Conservation (phyloP, 345 rosid genomes). For the Citrus trifoliata region DNA sequence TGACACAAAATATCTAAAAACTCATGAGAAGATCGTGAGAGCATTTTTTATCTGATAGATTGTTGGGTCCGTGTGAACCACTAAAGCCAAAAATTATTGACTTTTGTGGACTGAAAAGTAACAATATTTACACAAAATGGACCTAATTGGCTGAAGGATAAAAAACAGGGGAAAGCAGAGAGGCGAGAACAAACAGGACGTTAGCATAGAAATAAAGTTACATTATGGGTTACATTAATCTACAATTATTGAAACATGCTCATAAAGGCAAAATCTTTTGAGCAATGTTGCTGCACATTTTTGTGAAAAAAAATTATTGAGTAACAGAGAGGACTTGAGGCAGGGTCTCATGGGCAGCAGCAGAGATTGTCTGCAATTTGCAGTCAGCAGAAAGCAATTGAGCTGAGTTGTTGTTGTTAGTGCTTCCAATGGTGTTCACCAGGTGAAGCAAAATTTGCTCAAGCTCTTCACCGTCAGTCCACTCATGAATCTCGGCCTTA, state of each 20-base stretch:
- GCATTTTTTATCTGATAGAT: no score
- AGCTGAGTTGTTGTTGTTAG: neutral
- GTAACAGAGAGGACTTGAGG: conserved; percentile 40
- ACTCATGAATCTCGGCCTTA: conserved; percentile 65
- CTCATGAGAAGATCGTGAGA: fast-evolving
- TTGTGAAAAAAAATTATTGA: conserved; percentile 21
- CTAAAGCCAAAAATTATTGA: neutral
- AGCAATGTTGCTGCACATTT: neutral
- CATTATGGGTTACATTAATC: neutral
- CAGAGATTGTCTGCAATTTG: conserved; percentile 44
- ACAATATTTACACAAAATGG: neutral
- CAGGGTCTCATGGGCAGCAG: conserved; percentile 28
- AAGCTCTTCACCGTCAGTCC: conserved; percentile 68
- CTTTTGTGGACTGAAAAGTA: neutral
- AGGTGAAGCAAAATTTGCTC: conserved; percentile 41
- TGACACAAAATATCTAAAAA: no score
- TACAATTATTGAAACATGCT: neutral
- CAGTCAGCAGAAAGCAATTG: conserved; percentile 41
- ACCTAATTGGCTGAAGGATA: neutral
- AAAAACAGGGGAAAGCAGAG: neutral
- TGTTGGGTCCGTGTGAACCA: neutral
- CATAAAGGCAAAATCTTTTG: neutral
- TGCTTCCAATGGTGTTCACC: conserved; percentile 29
- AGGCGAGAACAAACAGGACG: neutral
- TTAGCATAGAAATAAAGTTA: neutral